Evolutionary conservation across 2,329 filamentous ascomycete species (phyloP), one percentile per base, ranked within the genome.

Genomic region (Aspergillus sp.): DNA sequence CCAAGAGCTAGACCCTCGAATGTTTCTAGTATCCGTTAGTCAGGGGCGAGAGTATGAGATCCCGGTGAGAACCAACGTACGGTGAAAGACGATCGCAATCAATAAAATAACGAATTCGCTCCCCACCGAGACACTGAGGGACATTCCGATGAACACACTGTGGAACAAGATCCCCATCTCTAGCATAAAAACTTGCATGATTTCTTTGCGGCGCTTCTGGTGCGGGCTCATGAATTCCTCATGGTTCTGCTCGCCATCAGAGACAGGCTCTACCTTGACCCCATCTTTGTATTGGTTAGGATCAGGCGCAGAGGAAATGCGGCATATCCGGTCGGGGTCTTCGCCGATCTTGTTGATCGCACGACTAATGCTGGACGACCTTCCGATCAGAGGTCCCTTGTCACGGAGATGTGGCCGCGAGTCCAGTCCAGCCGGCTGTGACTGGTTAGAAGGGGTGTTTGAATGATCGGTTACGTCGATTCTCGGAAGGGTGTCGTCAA

Each of bases 91-190:
- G 52, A 71, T 71, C 13, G 68, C 69, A 55, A 71, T 64, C 29
- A 70, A 50, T 3, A 71, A 56, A 47, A 71, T 60, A 4, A 71
- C 62, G 54, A 71, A 71, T 20, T 66, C 63, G 45, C 56, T 69
- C 3, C 68, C 68, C 16, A 65, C 58, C 2, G 68, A 70, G 0
- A 71, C 68, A 43, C 68, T 69, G 21, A 71, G 58, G 7, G 68
- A 69, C 68, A 71, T 69, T 52, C 68, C 68, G 29, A 71, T 71
- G 43, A 71, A 71, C 54, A 91, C 81, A 55, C 85, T 88, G 72
- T 91, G 88, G 67, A 91, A 91, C 10, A 91, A 77, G 58, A 91
- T 91, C 55, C 88, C 88, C 52, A 88, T 86, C 69, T 91, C 88
- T 4, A 91, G 80, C 2, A 91, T 79, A 4, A 88, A 81, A 59